Evolutionary conservation across 2,329 filamentous ascomycete species (phyloP).

Genomic region (Cladosporium austrohemisphaericum): DNA sequence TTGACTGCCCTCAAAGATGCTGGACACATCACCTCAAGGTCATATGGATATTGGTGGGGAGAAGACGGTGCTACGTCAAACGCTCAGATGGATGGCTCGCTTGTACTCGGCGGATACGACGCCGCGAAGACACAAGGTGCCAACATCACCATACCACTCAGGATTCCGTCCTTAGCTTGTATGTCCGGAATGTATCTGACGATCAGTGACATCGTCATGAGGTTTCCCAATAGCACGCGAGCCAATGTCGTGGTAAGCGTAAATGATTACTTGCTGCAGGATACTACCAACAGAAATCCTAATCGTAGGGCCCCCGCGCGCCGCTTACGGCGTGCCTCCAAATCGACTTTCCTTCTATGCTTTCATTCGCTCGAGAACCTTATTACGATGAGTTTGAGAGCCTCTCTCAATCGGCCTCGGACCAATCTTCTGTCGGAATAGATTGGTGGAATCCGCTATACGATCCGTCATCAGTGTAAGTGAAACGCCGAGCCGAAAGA

Average conservation of each 20-base stretch:
- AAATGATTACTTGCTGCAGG: not conserved
- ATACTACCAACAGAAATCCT: not conserved
- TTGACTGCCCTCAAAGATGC: constrained; percentile 22
- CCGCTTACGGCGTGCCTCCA: constrained; percentile 18
- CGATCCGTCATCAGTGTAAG: not conserved
- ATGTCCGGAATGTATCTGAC: constrained; percentile 23
- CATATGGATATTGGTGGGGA: constrained; percentile 29
- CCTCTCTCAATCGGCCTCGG: not conserved
- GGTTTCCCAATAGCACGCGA: constrained; percentile 26
- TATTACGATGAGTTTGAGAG: constrained; percentile 17
- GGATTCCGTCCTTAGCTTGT: constrained; percentile 15
- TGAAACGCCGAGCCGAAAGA: not conserved
- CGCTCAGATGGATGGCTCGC: constrained; percentile 20
- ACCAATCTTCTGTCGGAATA: not conserved
- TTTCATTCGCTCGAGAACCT: constrained; percentile 15
- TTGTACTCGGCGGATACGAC: constrained; percentile 19
- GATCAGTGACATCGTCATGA: constrained; percentile 25
- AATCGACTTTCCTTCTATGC: constrained; percentile 18
- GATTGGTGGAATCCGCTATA: constrained; percentile 7
- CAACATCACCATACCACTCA: constrained; percentile 15
- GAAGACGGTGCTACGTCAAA: constrained; percentile 20
- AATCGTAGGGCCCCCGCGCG: not conserved
- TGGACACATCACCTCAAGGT: constrained; percentile 25
- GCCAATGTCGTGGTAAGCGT: constrained; percentile 11
- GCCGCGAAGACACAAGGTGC: not conserved